Percentiles rank a stretch among this genome's conserved stretches.
These are phyloP conservation scores for Rhododendron griersonianum DNA, from an alignment of 148 eudicot genomes.

Conservation along the genomic window DNA sequence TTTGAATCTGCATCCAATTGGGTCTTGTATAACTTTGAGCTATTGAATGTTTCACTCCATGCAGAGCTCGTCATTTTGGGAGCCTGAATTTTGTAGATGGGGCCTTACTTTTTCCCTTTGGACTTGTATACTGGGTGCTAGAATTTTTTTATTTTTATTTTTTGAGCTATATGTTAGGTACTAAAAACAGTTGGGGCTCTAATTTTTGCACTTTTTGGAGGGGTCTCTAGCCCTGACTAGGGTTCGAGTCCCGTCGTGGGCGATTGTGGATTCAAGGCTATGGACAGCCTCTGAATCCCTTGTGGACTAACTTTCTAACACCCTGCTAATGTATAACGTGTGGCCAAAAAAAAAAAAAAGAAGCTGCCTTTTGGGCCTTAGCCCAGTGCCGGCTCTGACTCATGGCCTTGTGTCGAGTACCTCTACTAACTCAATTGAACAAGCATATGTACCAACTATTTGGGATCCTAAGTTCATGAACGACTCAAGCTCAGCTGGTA, in stretches of 20 bases:
- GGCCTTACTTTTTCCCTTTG: too few species aligned
- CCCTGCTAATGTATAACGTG: not conserved
- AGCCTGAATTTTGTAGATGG: too few species aligned
- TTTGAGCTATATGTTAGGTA: too few species aligned
- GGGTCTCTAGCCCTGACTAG: too few species aligned
- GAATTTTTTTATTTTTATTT: too few species aligned
- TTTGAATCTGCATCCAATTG: not conserved
- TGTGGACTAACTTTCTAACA: too few species aligned
- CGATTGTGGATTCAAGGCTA: not conserved
- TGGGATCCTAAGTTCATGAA: not conserved
- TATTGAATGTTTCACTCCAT: not conserved
- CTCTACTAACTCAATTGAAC: not conserved
- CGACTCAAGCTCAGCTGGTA: not conserved
- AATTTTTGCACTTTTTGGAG: too few species aligned
- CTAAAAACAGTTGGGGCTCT: too few species aligned
- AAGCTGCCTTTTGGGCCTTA: not conserved
- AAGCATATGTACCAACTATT: not conserved
- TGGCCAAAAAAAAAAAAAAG: not conserved
- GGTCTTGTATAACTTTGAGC: not conserved
- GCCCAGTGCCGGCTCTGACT: too few species aligned
- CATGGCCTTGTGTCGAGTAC: not conserved
- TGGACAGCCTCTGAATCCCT: too few species aligned
- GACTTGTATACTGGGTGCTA: too few species aligned
- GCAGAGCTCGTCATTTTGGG: too few species aligned
- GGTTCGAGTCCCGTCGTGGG: not conserved